Evolutionary conservation across 306 rosid species (phyloP).

Genomic region (Cicer chorassanicum): DNA sequence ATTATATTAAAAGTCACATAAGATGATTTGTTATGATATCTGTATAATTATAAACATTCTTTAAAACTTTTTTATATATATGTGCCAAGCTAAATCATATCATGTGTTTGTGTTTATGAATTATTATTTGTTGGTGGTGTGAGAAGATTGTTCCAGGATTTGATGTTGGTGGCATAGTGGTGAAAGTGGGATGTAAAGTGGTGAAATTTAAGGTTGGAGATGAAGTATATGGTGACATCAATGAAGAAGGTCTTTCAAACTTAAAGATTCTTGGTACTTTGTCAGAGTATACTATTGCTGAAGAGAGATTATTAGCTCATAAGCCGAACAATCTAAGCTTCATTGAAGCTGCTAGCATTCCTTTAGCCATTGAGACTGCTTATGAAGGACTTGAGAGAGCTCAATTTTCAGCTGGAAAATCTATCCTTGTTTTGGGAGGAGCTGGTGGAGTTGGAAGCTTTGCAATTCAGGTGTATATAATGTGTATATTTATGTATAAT

Average conservation of each 20-base stretch:
- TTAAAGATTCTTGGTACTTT: slow-evolving; percentile 58
- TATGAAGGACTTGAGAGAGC: slow-evolving; percentile 64
- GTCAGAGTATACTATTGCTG: slow-evolving; percentile 73
- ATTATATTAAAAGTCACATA: too few species aligned
- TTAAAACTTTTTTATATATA: too few species aligned
- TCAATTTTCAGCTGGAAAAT: slow-evolving; percentile 57
- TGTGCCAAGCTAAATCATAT: too few species aligned
- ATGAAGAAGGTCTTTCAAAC: slow-evolving; percentile 49
- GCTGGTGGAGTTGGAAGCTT: slow-evolving; percentile 77
- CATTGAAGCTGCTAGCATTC: slow-evolving; percentile 80
- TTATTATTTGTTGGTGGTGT: not conserved
- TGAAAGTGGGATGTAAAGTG: slow-evolving; percentile 67
- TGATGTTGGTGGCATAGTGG: slow-evolving; percentile 78
- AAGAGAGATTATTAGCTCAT: slow-evolving; percentile 64
- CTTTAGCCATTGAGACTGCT: slow-evolving; percentile 70
- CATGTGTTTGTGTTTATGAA: not conserved
- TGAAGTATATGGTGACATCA: slow-evolving; percentile 70
- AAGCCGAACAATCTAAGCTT: slow-evolving; percentile 74
- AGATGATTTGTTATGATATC: too few species aligned
- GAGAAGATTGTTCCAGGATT: slow-evolving; percentile 62
- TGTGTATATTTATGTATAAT: not conserved
- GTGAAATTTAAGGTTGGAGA: slow-evolving; percentile 70
- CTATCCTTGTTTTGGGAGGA: slow-evolving; percentile 77
- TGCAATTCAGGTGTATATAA: slow-evolving; percentile 58
- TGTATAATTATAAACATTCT: too few species aligned